Evolutionary conservation across 306 rosid genomes (phyloP).

Genomic region (Gleditsia sinensis): DNA sequence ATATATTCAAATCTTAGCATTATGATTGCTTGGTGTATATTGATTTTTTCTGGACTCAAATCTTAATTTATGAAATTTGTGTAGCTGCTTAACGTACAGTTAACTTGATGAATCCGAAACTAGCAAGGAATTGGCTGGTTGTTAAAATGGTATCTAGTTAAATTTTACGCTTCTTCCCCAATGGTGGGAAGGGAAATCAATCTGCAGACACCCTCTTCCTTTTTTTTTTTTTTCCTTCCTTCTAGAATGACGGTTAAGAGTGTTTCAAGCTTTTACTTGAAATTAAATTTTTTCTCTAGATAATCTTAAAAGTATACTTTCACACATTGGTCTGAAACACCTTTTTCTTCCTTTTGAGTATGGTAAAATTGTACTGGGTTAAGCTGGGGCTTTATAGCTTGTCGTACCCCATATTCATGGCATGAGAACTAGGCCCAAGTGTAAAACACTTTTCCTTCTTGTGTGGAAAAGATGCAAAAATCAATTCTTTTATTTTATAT

Average conservation of each 20-base stretch:
- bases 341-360: neutral
- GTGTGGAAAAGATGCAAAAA: neutral
- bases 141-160: neutral
- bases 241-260: too few relatives aligned
- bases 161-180: neutral
- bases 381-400: neutral
- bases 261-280: too few relatives aligned
- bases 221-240: too few relatives aligned
- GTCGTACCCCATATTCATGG: neutral
- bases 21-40: neutral
- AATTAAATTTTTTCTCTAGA: too few relatives aligned
- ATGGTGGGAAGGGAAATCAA: neutral
- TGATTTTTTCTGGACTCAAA: constrained; percentile 1
- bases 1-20: constrained; percentile 20
- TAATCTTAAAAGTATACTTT: too few relatives aligned
- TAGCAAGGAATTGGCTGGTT: neutral
- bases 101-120: neutral
- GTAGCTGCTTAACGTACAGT: neutral
- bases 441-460: neutral
- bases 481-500: neutral
- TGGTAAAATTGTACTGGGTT: neutral
- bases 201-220: neutral
- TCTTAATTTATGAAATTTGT: neutral
- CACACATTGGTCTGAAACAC: too few relatives aligned
- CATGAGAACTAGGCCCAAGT: neutral